Conservation (phyloP, 2,329 filamentous ascomycete genomes). For the Celoporthe dispersa region DNA sequence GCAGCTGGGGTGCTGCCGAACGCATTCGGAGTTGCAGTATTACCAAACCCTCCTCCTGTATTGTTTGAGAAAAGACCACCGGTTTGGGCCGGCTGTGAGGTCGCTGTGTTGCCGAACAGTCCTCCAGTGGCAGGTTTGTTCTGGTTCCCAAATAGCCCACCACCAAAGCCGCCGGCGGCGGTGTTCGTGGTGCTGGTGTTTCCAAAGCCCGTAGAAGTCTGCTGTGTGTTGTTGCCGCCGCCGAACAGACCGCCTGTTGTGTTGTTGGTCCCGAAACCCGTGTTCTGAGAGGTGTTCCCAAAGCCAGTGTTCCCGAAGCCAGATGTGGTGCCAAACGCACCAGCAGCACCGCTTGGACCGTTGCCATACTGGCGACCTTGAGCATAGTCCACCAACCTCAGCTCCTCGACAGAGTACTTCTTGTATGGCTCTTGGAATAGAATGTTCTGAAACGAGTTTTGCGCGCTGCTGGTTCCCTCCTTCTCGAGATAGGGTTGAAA, state of each 20-base stretch:
- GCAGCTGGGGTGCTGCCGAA: constrained; percentile 43
- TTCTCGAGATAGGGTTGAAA: constrained; percentile 77
- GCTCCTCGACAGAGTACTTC: constrained; percentile 88
- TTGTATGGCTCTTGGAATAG: constrained; percentile 79
- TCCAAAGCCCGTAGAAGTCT: constrained; percentile 45
- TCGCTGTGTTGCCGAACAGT: constrained; percentile 39
- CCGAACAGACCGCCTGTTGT: constrained; percentile 46
- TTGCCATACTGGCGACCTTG: constrained; percentile 86
- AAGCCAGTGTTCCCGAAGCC: constrained; percentile 55
- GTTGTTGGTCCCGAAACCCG: constrained; percentile 40
- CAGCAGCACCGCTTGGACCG: constrained; percentile 82
- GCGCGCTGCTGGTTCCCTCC: constrained; percentile 60
- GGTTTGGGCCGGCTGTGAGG: constrained; percentile 33
- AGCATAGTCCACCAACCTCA: constrained; percentile 84
- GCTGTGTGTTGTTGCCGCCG: constrained; percentile 41
- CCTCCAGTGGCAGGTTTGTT: constrained; percentile 38
- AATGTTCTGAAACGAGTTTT: constrained; percentile 77
- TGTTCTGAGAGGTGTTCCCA: constrained; percentile 45
- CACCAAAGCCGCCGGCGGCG: constrained; percentile 39
- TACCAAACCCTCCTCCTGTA: constrained; percentile 38
- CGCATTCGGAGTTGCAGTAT: constrained; percentile 36
- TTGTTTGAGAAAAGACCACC: constrained; percentile 44
- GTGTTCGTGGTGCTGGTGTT: constrained; percentile 43
- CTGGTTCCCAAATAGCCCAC: constrained; percentile 43
- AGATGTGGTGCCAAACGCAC: constrained; percentile 74